phyloP scores from a whole-genome alignment of 2,329 filamentous ascomycete species.

The Epichloe amarillans region DNA sequence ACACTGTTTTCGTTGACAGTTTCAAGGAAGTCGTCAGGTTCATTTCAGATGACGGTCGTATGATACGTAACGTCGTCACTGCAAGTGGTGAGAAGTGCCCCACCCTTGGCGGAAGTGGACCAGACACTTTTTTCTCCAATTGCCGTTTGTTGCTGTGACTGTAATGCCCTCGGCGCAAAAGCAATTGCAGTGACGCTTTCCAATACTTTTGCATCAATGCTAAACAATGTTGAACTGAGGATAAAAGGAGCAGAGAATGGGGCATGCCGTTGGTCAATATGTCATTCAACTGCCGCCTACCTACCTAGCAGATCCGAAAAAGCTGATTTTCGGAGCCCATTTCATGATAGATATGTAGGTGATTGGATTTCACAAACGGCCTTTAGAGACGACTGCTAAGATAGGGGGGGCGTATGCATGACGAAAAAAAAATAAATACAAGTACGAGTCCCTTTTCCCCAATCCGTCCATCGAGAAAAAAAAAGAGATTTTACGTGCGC shows the following conservation, averaged over 20 bases:
- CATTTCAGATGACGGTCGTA: slow-evolving; percentile 1
- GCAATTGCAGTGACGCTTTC: too few relatives aligned
- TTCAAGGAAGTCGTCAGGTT: neutral
- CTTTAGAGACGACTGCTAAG: slow-evolving; percentile 18
- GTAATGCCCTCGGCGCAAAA: too few relatives aligned
- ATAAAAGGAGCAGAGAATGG: too few relatives aligned
- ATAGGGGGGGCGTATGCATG: slow-evolving; percentile 23
- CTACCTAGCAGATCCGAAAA: too few relatives aligned
- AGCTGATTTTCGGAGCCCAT: too few relatives aligned
- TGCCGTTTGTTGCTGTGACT: too few relatives aligned
- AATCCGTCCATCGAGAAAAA: slow-evolving; percentile 21
- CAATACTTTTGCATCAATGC: too few relatives aligned
- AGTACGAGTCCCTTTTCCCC: slow-evolving; percentile 26
- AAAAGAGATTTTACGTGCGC: slow-evolving; percentile 10
- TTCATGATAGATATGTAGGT: neutral
- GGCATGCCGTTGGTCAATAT: too few relatives aligned
- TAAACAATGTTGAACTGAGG: too few relatives aligned
- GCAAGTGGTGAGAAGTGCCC: neutral
- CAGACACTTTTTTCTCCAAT: too few relatives aligned
- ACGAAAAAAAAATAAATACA: slow-evolving; percentile 25
- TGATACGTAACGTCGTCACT: neutral
- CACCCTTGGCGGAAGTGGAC: neutral
- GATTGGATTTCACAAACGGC: neutral
- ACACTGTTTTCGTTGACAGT: neutral
- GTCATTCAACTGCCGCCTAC: too few relatives aligned